Evolutionary conservation across 805 yeast genomes (phyloP).

Genomic region (Hanseniaspora vineae): DNA sequence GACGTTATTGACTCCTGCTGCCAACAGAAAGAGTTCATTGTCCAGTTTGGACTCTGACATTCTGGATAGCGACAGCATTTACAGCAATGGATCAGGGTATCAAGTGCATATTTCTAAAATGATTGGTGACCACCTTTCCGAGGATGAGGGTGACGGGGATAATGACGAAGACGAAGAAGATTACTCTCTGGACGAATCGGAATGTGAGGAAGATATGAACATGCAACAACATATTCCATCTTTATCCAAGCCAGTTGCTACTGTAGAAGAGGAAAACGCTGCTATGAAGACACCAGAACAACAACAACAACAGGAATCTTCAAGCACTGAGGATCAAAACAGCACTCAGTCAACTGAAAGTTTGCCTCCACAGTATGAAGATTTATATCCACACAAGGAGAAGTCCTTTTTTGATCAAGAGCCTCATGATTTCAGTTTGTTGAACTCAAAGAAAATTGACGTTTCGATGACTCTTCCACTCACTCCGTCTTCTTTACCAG

Average conservation of each 20-base stretch:
- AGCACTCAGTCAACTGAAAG: conserved; percentile 1
- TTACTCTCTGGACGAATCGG: conserved; percentile 4
- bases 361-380: conserved; percentile 5
- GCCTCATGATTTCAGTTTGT: conserved; percentile 5
- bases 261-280: conserved; percentile 5
- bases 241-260: too few relatives aligned
- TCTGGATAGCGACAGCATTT: conserved; percentile 19
- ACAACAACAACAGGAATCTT: neutral
- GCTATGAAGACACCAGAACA: neutral
- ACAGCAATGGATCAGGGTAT: conserved; percentile 19
- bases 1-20: conserved; percentile 3
- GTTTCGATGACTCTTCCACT: too few relatives aligned
- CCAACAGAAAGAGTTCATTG: conserved; percentile 13
- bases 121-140: conserved; percentile 19
- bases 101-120: conserved; percentile 24
- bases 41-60: conserved; percentile 18
- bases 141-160: conserved; percentile 16
- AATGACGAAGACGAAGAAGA: conserved; percentile 11
- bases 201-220: too few relatives aligned
- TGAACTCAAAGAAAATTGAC: conserved; percentile 1
- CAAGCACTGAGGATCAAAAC: neutral
- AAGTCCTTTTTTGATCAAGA: conserved; percentile 9
- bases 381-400: conserved; percentile 5
- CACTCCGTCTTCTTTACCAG: neutral
- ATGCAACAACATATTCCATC: too few relatives aligned